Evolutionary conservation across 2,329 filamentous ascomycete species (phyloP).

Genomic region (Hysterium pulicare): DNA sequence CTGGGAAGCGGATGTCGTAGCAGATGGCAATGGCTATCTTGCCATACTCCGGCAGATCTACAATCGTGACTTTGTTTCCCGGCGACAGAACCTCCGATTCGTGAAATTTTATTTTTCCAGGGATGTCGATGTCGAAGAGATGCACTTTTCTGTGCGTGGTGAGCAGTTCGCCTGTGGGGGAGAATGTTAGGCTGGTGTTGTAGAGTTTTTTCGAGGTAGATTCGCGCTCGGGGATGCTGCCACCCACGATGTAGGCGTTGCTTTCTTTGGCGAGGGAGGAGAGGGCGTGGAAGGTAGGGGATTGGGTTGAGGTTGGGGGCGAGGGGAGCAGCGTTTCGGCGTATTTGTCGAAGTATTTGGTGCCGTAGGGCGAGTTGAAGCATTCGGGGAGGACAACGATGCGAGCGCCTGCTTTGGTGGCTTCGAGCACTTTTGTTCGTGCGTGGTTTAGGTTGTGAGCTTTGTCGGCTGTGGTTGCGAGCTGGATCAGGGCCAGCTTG

Average conservation of each 20-base stretch:
- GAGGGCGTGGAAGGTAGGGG: slow-evolving; percentile 83
- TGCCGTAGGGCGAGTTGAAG: slow-evolving; percentile 98
- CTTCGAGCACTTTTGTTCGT: slow-evolving; percentile 76
- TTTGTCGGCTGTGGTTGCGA: slow-evolving; percentile 64
- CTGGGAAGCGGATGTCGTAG: slow-evolving; percentile 96
- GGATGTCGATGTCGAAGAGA: slow-evolving; percentile 96
- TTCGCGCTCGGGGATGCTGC: slow-evolving; percentile 84
- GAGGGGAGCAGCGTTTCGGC: slow-evolving; percentile 82
- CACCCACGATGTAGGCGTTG: slow-evolving; percentile 78
- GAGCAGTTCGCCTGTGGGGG: slow-evolving; percentile 72
- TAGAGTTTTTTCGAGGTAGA: slow-evolving; percentile 68
- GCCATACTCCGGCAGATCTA: slow-evolving; percentile 86
- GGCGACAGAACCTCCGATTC: slow-evolving; percentile 87
- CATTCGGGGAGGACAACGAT: slow-evolving; percentile 94
- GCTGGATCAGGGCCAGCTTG: slow-evolving; percentile 49
- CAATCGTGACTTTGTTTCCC: slow-evolving; percentile 78
- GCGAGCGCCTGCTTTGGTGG: slow-evolving; percentile 69
- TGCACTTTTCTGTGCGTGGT: slow-evolving; percentile 90
- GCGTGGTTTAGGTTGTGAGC: slow-evolving; percentile 77
- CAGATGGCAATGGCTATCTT: slow-evolving; percentile 87
- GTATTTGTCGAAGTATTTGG: slow-evolving; percentile 84
- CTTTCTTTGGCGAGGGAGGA: slow-evolving; percentile 75
- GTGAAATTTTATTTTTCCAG: slow-evolving; percentile 85
- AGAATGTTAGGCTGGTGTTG: slow-evolving; percentile 87
- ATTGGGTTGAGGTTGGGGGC: slow-evolving; percentile 65